Evolutionary conservation across 768 basidiomycete species (phyloP), one percentile per base, ranked within the genome.

Genomic region (Auricularia heimuer): DNA sequence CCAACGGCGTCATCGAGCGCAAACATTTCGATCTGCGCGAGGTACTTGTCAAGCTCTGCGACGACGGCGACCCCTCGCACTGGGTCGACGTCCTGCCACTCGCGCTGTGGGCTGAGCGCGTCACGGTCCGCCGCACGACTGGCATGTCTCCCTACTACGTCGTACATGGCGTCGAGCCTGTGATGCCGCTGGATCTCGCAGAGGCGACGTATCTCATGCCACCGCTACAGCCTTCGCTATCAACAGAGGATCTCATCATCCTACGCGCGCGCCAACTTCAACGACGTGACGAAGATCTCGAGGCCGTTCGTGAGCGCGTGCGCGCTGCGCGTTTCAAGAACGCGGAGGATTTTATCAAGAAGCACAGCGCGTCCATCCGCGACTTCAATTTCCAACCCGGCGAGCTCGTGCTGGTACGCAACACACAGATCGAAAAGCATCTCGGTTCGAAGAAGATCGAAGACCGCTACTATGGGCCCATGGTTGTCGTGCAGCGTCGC

Each of bases 381-480:
- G 64, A 70, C 14, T 72, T 61, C 12, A 47, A 70, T n/a, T 79
- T 76, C 65, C 10, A 70, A 34, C 68, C 67, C 3, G 77, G 78
- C 18, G 68, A 69, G 0, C 66, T 80, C 0, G 76, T 79, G 0
- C 69, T 82, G 0, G 70, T 79, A 0, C 63, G 73, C 3, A 80
- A 82, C 63, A 73, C 74, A 0, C 44, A 64, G 0, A 63, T 77
- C 2, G 75, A 78, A 34, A 74, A 69, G 34, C 67, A 73, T 0
- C 66, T 76, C 0, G 70, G 70, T n/a, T 39, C 65, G 1, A 80
- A 79, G 47, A 51, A 51, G 8, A 51, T 21, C 21, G 47, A 51
- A 0, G 47, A 51, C 47, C 35, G 75, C 2, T 81, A 79, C 64
- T 56, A 76, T 11, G 79, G 79, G 16, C 79, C 78, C 0, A 74